These are phyloP conservation scores for Nelumbo lutea DNA, from an alignment of 164 flowering plant genomes.

Conservation along the genomic window DNA sequence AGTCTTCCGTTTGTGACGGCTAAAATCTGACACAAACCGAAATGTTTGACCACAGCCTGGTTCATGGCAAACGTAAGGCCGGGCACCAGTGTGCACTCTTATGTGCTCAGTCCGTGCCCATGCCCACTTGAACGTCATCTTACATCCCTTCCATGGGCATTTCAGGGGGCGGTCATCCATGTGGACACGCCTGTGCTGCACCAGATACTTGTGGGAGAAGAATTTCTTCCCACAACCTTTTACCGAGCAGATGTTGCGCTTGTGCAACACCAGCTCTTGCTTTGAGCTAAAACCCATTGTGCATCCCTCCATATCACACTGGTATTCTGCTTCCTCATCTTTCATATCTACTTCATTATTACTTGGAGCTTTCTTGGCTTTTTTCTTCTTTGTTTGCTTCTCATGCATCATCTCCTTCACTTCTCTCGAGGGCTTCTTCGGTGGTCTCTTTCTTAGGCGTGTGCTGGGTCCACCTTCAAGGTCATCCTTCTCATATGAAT, in stretches of 20 bases:
- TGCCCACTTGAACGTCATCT: conserved; percentile 98
- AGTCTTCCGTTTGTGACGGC: conserved; percentile 97
- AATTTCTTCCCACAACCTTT: conserved; percentile 94
- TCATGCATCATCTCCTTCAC: conserved; percentile 27
- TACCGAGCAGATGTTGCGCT: conserved; percentile 75
- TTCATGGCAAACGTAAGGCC: conserved; percentile 83
- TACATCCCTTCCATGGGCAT: conserved; percentile 99
- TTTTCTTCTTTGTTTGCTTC: conserved; percentile 31
- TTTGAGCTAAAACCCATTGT: conserved; percentile 72
- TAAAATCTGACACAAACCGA: conserved; percentile 96
- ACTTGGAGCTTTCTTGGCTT: conserved; percentile 28
- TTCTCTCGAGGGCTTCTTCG: conserved; percentile 22
- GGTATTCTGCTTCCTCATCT: conserved; percentile 50
- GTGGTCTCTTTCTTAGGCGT: conserved; percentile 56
- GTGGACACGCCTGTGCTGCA: conserved; percentile 94
- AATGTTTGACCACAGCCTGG: conserved; percentile 93
- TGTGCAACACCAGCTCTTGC: conserved; percentile 72
- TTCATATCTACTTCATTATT: conserved; percentile 10
- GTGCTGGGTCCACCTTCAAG: conserved; percentile 77
- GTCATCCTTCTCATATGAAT: conserved; percentile 34
- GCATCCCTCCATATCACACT: conserved; percentile 88
- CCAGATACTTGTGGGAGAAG: conserved; percentile 94
- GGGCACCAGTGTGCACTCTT: conserved; percentile 94
- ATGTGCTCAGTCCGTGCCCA: conserved; percentile 99
- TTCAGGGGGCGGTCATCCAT: conserved; percentile 86